Evolutionary conservation across 192 early-diverging fungal species (phyloP), one percentile per base, ranked within the genome.

Genomic region (Mortierella antarctica): DNA sequence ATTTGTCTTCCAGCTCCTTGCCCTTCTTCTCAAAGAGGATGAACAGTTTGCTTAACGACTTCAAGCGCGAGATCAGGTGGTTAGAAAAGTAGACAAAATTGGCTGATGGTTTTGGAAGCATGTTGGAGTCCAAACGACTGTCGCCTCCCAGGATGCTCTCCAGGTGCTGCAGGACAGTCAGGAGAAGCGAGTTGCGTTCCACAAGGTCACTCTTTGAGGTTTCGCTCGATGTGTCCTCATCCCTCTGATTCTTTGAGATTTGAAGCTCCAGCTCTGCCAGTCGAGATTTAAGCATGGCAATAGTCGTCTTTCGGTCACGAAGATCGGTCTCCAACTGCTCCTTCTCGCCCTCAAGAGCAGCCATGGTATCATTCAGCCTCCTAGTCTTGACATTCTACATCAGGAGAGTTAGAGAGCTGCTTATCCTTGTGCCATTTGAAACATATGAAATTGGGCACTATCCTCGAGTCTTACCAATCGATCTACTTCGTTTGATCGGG

Each of bases 51-150:
- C 76, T 83, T 6, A 85, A 52, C 18, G 82, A 74, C 48, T 83
- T 83, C 6, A 85, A 62, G 9, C 77, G 75, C 13, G 72, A 72
- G 44, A 79, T 51, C 31, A 85, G 44, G 48, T 76, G 75, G 23
- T 75, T 74, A 15, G 82, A 71, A 62, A 85, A 85, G 45, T 83
- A 69, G 7, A 53, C 53, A 48, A 85, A 83, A 15, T 85, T 83
- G 23, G 68, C 62, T 1, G 76, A 83, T 6, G 82, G 82, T 40
- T 85, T 85, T 1, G 84, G 84, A 18, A 76, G 51, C 47, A 73
- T 49, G 56, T 76, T 62, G 67, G 58, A 59, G 41, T 78, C 74
- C 56, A 70, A 59, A 40, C 65, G 67, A 61, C 57, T 75, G 45
- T 78, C 75, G n/a, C 73, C 82, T 9, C 76, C 76, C 44, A 84